Conservation (phyloP, 495 filamentous ascomycete species). For the Amphirosellinia nigrospora region DNA sequence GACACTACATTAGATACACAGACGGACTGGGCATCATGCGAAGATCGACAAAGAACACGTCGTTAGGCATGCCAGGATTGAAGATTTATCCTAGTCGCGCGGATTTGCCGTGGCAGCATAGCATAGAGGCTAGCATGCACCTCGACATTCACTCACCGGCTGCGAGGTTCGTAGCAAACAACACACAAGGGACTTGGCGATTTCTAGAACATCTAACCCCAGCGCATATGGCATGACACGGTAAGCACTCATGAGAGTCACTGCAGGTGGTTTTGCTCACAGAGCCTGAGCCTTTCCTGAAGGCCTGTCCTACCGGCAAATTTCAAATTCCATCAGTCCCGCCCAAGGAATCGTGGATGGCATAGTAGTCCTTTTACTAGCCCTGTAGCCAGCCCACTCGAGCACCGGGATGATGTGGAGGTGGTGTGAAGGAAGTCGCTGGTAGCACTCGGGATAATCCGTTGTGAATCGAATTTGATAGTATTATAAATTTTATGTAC, state of each 20-base stretch:
- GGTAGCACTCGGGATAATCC: conserved; percentile 1
- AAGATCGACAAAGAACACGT: conserved; percentile 5
- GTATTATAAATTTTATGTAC: conserved; percentile 19
- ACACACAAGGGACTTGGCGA: neutral
- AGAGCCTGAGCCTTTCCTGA: neutral
- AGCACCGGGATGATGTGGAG: neutral
- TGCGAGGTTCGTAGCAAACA: neutral
- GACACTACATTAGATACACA: neutral
- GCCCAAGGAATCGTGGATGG: neutral
- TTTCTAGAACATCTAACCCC: neutral
- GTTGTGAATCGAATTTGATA: conserved; percentile 7
- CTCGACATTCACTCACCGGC: conserved; percentile 3
- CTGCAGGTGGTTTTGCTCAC: neutral
- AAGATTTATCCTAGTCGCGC: neutral
- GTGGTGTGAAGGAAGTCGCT: conserved; percentile 4
- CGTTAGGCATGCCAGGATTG: neutral
- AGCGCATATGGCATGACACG: neutral
- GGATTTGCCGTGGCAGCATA: neutral
- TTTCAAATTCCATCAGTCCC: neutral
- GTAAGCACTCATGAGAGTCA: neutral
- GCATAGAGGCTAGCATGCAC: neutral
- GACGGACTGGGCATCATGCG: neutral
- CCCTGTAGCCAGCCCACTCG: neutral
- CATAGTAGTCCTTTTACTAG: conserved; percentile 1
- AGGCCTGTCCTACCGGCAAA: neutral